Percentiles rank a stretch among this genome's conserved stretches.
Evolutionary conservation across 768 basidiomycete genomes (phyloP).

Genomic region (Podaxis sp.): DNA sequence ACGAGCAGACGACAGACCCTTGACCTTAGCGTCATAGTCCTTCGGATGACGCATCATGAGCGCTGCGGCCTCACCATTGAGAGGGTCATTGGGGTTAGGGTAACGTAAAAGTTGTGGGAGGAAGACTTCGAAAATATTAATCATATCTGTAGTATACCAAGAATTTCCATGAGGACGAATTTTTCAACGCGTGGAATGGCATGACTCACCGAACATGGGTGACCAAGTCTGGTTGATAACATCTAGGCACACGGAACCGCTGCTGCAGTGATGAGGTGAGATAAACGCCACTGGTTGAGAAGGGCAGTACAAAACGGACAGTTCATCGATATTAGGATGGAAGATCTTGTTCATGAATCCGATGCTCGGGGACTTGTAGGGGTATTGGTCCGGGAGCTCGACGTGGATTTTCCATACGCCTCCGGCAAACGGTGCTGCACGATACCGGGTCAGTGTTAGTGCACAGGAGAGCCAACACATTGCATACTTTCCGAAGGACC

Average conservation of each 20-base stretch:
- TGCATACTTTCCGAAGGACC: conserved; percentile 90
- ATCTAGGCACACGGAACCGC: conserved; percentile 96
- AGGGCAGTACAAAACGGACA: conserved; percentile 52
- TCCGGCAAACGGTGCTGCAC: conserved; percentile 88
- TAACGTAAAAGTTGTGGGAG: conserved; percentile 95
- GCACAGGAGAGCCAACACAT: conserved; percentile 20
- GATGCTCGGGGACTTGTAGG: conserved; percentile 97
- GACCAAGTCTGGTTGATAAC: conserved; percentile 99
- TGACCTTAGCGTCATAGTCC: conserved; percentile 91
- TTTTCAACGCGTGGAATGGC: not conserved
- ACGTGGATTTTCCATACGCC: conserved; percentile 99
- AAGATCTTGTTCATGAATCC: conserved; percentile 99
- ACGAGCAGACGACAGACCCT: conserved; percentile 46
- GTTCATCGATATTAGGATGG: conserved; percentile 98
- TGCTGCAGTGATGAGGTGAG: conserved; percentile 41
- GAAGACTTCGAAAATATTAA: conserved; percentile 99
- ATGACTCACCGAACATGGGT: conserved; percentile 91
- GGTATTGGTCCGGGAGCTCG: conserved; percentile 96
- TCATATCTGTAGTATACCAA: conserved; percentile 67
- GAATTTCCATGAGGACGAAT: not conserved
- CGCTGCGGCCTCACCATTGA: conserved; percentile 97
- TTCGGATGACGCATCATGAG: conserved; percentile 97
- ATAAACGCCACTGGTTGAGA: not conserved
- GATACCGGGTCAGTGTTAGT: conserved; percentile 1
- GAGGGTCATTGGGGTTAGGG: conserved; percentile 96